These are phyloP conservation scores for Ascocoryne sarcoides DNA, from an alignment of 2,329 filamentous ascomycete species.

Conservation along the genomic window DNA sequence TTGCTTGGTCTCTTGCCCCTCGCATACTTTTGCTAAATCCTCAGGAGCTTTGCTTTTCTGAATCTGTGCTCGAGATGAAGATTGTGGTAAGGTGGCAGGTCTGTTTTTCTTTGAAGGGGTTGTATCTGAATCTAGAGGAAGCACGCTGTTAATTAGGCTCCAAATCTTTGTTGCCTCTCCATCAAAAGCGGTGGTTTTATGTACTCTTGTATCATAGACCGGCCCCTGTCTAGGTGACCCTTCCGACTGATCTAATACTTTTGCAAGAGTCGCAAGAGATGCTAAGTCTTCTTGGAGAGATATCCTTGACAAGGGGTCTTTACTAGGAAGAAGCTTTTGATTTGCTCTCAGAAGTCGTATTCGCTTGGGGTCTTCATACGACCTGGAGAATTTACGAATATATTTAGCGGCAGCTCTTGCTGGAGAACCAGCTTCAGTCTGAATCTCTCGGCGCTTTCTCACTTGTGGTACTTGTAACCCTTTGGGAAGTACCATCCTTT, in stretches of 20 bases:
- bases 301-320: slow-evolving; percentile 17
- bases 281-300: slow-evolving; percentile 22
- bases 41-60: background rate
- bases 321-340: slow-evolving; percentile 2
- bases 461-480: background rate
- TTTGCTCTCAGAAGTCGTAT: slow-evolving; percentile 4
- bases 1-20: background rate
- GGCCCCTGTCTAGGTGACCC: background rate
- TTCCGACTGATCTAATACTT: slow-evolving; percentile 8
- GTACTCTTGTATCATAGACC: background rate
- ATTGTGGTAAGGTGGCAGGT: background rate
- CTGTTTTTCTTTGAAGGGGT: background rate
- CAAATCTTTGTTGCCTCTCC: no score
- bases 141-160: background rate
- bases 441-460: background rate
- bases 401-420: background rate
- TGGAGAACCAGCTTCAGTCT: slow-evolving; percentile 7
- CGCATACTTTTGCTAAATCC: background rate
- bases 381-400: slow-evolving; percentile 10
- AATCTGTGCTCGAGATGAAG: background rate
- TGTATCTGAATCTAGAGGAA: background rate
- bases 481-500: no score
- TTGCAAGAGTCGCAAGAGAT: slow-evolving; percentile 19
- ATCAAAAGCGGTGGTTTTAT: background rate
- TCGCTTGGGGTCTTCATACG: slow-evolving; percentile 9